These are phyloP conservation scores for Spencermartinsiella europaea DNA, from an alignment of 805 yeast species.

Conservation along the genomic window DNA sequence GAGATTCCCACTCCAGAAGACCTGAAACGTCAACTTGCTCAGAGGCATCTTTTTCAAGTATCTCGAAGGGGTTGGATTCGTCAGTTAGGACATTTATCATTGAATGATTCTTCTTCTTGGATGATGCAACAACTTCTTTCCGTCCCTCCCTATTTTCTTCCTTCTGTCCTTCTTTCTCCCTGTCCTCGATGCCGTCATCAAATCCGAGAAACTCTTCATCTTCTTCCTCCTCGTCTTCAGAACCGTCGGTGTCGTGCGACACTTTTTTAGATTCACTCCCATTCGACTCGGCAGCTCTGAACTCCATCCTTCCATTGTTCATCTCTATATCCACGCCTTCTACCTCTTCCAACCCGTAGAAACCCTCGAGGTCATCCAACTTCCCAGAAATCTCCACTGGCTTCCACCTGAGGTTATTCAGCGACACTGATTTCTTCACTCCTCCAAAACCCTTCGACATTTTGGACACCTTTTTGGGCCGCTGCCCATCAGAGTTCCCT, in stretches of 20 bases:
- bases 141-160: slow-evolving; percentile 5
- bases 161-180: slow-evolving; percentile 3
- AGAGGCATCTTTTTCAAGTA: slow-evolving; percentile 15
- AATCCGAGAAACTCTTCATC: slow-evolving; percentile 4
- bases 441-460: not conserved
- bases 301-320: slow-evolving; percentile 57
- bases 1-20: slow-evolving; percentile 34
- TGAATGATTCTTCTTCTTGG: slow-evolving; percentile 6
- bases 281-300: slow-evolving; percentile 29
- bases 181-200: slow-evolving; percentile 8
- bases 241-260: not conserved
- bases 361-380: slow-evolving; percentile 81
- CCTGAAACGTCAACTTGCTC: slow-evolving; percentile 23
- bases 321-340: slow-evolving; percentile 86
- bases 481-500: not conserved
- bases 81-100: slow-evolving; percentile 10
- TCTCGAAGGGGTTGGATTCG: slow-evolving; percentile 19
- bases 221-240: slow-evolving; percentile 3
- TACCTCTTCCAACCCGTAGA: slow-evolving; percentile 88
- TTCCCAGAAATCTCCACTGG: slow-evolving; percentile 77
- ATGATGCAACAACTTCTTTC: slow-evolving; percentile 2
- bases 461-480: slow-evolving; percentile 1
- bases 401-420: slow-evolving; percentile 54
- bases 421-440: slow-evolving; percentile 2
- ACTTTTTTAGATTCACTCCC: slow-evolving; percentile 32